Base-by-base conservation (phyloP, 2,329 filamentous ascomycete species). In the Clonostachys rhizophaga region DNA sequence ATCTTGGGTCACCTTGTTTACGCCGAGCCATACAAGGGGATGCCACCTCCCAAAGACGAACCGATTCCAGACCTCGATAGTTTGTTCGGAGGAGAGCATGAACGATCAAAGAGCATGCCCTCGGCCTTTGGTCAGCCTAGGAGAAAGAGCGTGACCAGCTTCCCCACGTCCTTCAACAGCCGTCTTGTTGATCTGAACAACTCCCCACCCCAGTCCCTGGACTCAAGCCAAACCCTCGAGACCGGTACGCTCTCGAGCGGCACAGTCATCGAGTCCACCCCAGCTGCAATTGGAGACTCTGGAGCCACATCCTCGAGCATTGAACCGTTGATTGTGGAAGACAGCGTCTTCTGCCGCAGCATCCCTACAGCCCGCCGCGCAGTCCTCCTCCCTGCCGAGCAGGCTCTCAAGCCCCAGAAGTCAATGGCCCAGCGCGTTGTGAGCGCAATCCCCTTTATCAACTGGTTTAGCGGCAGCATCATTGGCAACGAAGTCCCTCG, bases 401-500 rank as follows among this genome's bases (percentile, higher is more conserved):
- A 87, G 65, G 87, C 87, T 9, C 74, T 90, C 30, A 77, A 86
- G 13, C 86, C 86, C 4, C 83, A 86, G 55, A 81, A 81, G 43
- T 84, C 83, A 4, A 74, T 81, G 47, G 69, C 77, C 35, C 83
- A 88, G 64, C 77, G 82, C 45, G 60, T 88, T 17, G 66, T 87
- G 47, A 77, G 78, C 53, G 79, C 77, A 46, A 79, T 90, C 39
- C 87, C 87, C 3, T 75, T 90, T 50, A 67, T 90, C 50, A 79
- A 78, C 55, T 90, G 85, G 82, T 86, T 91, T 59, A 83, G 81
- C 42, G 83, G 70, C 53, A 83, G 71, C 56, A 82, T 91, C 64
- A 91, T 92, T 57, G 88, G 88, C 6, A 83, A 83, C 59, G 78
- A 86, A 60, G 82, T 92, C 37, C 89, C 89, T 8, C 76, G 86